A percentile compares a stretch with the other conserved stretches of the same genome.
These are phyloP conservation scores for Exophiala sp. DNA, from an alignment of 2,329 filamentous ascomycete species.

Conservation along the genomic window DNA sequence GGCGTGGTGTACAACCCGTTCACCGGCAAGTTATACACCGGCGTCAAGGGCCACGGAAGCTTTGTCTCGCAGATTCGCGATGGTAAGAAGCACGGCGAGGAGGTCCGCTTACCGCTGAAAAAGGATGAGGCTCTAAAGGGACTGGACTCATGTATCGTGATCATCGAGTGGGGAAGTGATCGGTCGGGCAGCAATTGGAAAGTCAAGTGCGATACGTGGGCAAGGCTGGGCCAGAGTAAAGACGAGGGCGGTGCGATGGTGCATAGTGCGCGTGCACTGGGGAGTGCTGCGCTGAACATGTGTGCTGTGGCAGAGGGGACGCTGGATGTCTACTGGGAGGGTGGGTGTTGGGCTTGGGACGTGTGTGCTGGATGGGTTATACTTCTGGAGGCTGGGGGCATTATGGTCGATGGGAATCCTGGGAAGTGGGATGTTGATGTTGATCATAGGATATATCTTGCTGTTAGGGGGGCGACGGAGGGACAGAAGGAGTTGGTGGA, in stretches of 20 bases:
- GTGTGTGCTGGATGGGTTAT: constrained; percentile 63
- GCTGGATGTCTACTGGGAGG: constrained; percentile 63
- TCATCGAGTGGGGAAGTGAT: constrained; percentile 61
- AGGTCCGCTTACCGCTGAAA: constrained; percentile 45
- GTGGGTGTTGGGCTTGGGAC: constrained; percentile 65
- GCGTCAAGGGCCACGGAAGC: constrained; percentile 54
- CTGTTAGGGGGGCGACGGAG: constrained; percentile 32
- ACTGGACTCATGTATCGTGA: constrained; percentile 52
- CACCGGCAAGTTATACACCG: constrained; percentile 53
- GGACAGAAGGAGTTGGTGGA: constrained; percentile 39
- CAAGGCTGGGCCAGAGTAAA: constrained; percentile 44
- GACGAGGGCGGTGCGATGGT: constrained; percentile 60
- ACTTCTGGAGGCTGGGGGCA: constrained; percentile 57
- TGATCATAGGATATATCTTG: constrained; percentile 55
- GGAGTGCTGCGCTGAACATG: constrained; percentile 59
- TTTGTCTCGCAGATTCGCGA: constrained; percentile 37
- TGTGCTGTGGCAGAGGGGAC: constrained; percentile 57
- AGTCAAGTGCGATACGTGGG: constrained; percentile 55
- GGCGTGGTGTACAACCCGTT: constrained; percentile 63
- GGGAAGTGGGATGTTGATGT: constrained; percentile 50
- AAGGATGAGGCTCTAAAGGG: constrained; percentile 45
- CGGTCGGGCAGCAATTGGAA: constrained; percentile 55
- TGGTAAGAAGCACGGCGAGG: constrained; percentile 2
- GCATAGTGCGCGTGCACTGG: constrained; percentile 55
- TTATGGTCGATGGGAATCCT: constrained; percentile 57